Base-by-base conservation (phyloP, 2,329 filamentous ascomycete species). In the Ustulina deusta region DNA sequence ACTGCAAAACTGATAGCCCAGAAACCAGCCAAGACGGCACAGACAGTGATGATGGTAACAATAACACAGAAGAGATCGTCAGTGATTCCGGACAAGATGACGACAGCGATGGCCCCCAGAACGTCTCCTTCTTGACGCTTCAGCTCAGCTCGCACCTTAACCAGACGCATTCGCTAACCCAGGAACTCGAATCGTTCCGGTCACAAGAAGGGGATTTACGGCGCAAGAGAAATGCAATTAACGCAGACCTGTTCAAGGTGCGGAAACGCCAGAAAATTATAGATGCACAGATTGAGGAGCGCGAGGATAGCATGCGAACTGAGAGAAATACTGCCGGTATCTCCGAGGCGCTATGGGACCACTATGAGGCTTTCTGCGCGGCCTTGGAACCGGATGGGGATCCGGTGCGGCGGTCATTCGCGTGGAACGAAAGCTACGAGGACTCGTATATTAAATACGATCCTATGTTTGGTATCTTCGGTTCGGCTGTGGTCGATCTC, bases 381-480 rank as follows among this genome's bases (percentile, higher is more conserved):
- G 5, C 25, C 13, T n/a, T 51, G 27, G 15, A 29, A 13, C 25
- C 27, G 5, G 2, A 51, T 17, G 48, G 2, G 4, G n/a, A 9
- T 13, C 3, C 2, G 7, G 15, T n/a, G 25, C 13, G 27, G 2
- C 48, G 6, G 2, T 51, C 15, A 9, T 51, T 51, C 48, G 25
- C 7, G 27, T 32, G 25, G 48, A 32, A 51, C 25, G 27, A 51
- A 51, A 32, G 7, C 27, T 51, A 32, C 15, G n/a, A 29, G n/a
- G 48, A n/a, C 27, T 51, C 27, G 25, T 51, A 51, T 51, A 51
- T 32, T 27, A 29, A 51, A 27, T 51, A 51, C 27, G 48, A 51
- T 4, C 27, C 48, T 1, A 10, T 17, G 2, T 17, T 27, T 10
- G 15, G 5, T 32, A 6, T 7, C 2, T 32, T 51, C 5, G 2